Evolutionary conservation across 1,284 basidiomycete genomes (phyloP).

Genomic region (Austroboletus rostrupii): DNA sequence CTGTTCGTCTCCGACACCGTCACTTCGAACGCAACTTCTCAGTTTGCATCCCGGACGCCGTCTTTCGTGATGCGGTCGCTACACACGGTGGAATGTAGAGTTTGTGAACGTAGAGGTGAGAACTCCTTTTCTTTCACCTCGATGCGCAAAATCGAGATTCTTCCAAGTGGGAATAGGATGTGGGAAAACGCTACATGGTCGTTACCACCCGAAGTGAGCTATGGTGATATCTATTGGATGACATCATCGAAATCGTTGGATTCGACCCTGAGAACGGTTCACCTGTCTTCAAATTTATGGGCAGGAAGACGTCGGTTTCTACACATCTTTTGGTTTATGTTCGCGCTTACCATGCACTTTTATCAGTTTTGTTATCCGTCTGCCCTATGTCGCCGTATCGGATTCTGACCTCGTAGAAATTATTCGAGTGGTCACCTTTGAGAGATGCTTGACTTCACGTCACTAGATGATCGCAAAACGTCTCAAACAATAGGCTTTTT

Average conservation of each 20-base stretch:
- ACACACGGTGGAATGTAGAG: constrained; percentile 6
- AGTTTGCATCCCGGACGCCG: constrained; percentile 7
- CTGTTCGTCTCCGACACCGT: constrained; percentile 4
- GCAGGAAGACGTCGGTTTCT: constrained; percentile 10
- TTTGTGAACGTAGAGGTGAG: constrained; percentile 5
- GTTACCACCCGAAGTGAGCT: constrained; percentile 19
- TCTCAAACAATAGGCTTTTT: constrained; percentile 12
- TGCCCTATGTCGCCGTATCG: constrained; percentile 2
- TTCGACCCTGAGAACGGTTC: constrained; percentile 14
- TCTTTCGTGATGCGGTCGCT: constrained; percentile 3
- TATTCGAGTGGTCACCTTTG: constrained; percentile 4
- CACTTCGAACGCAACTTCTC: neutral
- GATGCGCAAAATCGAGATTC: neutral
- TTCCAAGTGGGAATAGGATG: constrained; percentile 13
- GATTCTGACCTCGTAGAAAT: constrained; percentile 9
- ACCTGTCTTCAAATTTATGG: constrained; percentile 10
- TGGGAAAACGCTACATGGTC: constrained; percentile 11
- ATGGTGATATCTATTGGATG: constrained; percentile 19
- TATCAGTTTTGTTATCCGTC: constrained; percentile 5
- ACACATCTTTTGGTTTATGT: neutral
- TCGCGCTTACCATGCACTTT: neutral
- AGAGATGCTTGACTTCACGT: constrained; percentile 12
- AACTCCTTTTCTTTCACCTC: neutral
- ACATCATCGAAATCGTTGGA: constrained; percentile 15
- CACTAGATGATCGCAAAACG: constrained; percentile 10